phyloP scores from a whole-genome alignment of 257 asterid species.

The Solanum etuberosum region DNA sequence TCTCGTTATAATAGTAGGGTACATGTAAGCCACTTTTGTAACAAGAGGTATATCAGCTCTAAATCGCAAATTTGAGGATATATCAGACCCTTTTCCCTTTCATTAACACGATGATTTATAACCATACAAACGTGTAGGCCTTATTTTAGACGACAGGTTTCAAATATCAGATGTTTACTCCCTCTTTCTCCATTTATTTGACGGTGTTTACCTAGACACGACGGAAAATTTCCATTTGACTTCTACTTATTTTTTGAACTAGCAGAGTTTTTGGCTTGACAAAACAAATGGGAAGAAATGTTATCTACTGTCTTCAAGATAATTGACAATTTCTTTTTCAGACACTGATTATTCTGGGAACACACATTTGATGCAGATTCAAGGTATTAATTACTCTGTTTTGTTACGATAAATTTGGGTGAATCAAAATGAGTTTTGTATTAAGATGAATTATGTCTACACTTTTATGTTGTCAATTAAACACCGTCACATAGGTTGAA shows the following conservation, averaged over 20 bases:
- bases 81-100: neutral
- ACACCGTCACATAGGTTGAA: neutral
- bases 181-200: neutral
- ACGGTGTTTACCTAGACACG: neutral
- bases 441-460: neutral
- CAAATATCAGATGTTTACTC: neutral
- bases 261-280: neutral
- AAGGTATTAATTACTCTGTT: neutral
- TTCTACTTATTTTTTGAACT: too few relatives aligned
- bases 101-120: neutral
- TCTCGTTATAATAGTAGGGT: too few relatives aligned
- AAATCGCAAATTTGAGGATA: neutral
- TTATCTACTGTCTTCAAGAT: neutral
- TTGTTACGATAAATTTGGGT: neutral
- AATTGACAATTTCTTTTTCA: neutral
- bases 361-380: neutral
- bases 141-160: too few relatives aligned
- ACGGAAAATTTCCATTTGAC: neutral
- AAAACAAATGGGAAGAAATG: neutral
- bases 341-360: neutral
- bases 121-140: neutral
- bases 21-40: neutral
- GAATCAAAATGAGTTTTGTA: neutral
- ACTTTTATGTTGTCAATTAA: neutral
- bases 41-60: neutral